Evolutionary conservation across 495 filamentous ascomycete species (phyloP), one percentile per base, ranked within the genome.

Genomic region (Lindgomyces ingoldianus): DNA sequence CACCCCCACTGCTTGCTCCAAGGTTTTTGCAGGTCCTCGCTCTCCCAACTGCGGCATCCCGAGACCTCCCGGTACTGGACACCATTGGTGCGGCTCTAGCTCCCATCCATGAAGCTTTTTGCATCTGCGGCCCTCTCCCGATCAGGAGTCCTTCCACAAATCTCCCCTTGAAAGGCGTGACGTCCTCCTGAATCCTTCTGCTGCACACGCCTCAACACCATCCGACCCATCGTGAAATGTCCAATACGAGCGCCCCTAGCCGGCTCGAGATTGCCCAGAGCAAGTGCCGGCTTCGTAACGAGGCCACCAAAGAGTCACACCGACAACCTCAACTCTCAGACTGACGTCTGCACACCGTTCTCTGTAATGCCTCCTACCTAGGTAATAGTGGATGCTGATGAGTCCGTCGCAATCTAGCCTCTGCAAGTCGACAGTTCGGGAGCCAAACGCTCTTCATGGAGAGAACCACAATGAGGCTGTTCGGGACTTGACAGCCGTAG

Each of bases 401-500:
- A 6, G 33, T 39, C 33, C 14, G 6, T 14, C 33, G 33, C 33
- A 6, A 6, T 39, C 33, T 39, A 39, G 44, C 16, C 44, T 24
- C 44, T 47, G 44, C 44, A 47, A 8, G 21, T n/a, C 14, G 44
- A 52, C 25, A 8, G 49, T 24, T 57, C 29, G 8, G 10, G 36
- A 2, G 1, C 54, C 16, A 44, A 41, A 44, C 9, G 3, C n/a
- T n/a, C n/a, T n/a, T n/a, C n/a, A n/a, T n/a, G 12, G 14, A 22
- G 21, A 42, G n/a, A 25, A 8, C 42, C 4, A 11, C 3, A 53
- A n/a, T 16, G 26, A 58, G 65, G 24, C 70, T 73, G 48, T 66
- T 66, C 19, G 77, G 81, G 14, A 78, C 80, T 9, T 75, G 77
- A 30, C 12, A 4, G 10, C 25, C 9, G 21, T 81, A 42, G 75